phyloP scores from a whole-genome alignment of 1,284 basidiomycete species.

The Laetiporus sulphureus region DNA sequence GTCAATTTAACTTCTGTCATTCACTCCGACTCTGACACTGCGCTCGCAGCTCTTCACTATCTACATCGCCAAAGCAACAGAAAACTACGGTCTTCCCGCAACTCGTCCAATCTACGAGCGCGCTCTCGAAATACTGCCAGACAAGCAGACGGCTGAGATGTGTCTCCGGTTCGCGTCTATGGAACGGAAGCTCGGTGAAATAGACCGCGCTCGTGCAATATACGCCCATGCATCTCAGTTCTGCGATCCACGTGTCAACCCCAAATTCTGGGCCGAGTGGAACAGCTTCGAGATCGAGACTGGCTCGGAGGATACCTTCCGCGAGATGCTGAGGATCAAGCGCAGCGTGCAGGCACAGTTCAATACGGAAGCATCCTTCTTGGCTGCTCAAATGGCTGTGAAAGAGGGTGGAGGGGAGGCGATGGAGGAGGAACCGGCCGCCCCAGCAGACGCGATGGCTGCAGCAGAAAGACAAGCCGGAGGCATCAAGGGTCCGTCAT shows the following conservation, averaged over 20 bases:
- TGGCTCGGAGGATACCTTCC: constrained; percentile 97
- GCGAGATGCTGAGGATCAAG: constrained; percentile 98
- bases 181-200: constrained; percentile 97
- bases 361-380: constrained; percentile 91
- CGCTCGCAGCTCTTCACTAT: constrained; percentile 87
- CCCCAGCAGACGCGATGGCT: constrained; percentile 64
- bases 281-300: constrained; percentile 97
- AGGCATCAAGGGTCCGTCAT: constrained; percentile 28
- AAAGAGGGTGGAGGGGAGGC: constrained; percentile 46
- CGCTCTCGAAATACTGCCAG: constrained; percentile 90
- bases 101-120: constrained; percentile 96
- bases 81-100: constrained; percentile 93
- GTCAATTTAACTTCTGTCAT: constrained; percentile 15
- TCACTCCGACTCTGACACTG: not conserved
- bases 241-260: constrained; percentile 89
- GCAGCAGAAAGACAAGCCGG: constrained; percentile 43
- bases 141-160: constrained; percentile 96
- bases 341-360: constrained; percentile 97
- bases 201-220: constrained; percentile 93
- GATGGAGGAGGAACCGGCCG: constrained; percentile 45
- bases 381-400: constrained; percentile 79
- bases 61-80: constrained; percentile 96
- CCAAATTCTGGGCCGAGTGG: constrained; percentile 96
- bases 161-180: constrained; percentile 93
- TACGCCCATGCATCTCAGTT: constrained; percentile 98